phyloP scores from a whole-genome alignment of 179 eudicot species.

The Vitellaria paradoxa region DNA sequence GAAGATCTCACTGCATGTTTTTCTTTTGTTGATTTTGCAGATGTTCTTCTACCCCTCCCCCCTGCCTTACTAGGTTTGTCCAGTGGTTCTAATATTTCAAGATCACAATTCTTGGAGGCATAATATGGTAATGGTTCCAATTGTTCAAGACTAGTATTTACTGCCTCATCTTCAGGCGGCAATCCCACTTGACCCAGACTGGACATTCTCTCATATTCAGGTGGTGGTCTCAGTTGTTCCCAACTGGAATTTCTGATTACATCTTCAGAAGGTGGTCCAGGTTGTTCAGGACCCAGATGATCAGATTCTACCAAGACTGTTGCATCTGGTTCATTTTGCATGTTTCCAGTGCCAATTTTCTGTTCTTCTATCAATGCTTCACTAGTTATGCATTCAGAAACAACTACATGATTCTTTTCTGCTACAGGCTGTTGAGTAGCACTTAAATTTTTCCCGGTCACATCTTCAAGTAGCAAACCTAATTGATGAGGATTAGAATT shows the following conservation, averaged over 20 bases:
- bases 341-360: slow-evolving; percentile 18
- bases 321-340: slow-evolving; percentile 20
- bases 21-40: slow-evolving; percentile 25
- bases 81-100: slow-evolving; percentile 15
- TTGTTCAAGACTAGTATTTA: slow-evolving; percentile 15
- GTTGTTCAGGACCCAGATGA: neutral
- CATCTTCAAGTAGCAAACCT: neutral
- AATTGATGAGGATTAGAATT: slow-evolving; percentile 6
- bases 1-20: slow-evolving; percentile 29
- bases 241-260: neutral
- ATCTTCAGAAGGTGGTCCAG: neutral
- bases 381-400: slow-evolving; percentile 7
- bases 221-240: neutral
- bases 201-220: slow-evolving; percentile 15
- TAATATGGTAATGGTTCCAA: slow-evolving; percentile 16
- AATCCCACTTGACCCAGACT: slow-evolving; percentile 17
- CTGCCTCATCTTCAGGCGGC: slow-evolving; percentile 12
- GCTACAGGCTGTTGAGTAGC: slow-evolving; percentile 6
- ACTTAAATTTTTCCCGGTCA: neutral
- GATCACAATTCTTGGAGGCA: slow-evolving; percentile 6
- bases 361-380: slow-evolving; percentile 22
- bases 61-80: slow-evolving; percentile 14
- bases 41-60: slow-evolving; percentile 18
- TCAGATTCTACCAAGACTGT: slow-evolving; percentile 7
- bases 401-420: slow-evolving; percentile 16